phyloP scores from a whole-genome alignment of 73 alveolate genomes.

The Loxodes magnus region DNA sequence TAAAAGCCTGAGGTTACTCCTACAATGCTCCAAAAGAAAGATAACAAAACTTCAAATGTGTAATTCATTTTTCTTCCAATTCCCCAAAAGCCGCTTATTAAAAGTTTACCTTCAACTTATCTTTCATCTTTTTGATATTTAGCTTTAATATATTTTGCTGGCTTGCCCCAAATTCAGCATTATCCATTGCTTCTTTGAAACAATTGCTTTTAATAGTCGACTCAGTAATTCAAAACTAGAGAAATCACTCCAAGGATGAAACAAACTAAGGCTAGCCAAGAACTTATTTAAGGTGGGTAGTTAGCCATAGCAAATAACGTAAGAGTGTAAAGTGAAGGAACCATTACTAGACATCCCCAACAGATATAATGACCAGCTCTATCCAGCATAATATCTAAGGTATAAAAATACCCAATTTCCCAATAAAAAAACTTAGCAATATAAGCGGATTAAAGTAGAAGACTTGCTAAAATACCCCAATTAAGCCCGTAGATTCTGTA shows the following conservation, averaged over 20 bases:
- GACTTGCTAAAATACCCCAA: too few species aligned
- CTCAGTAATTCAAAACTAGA: neutral
- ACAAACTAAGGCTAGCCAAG: too few species aligned
- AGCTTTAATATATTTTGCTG: neutral
- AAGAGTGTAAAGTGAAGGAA: slow-evolving; percentile 3
- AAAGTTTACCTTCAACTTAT: neutral
- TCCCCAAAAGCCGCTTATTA: neutral
- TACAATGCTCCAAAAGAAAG: neutral
- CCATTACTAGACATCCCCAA: slow-evolving; percentile 19
- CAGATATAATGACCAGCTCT: slow-evolving; percentile 6
- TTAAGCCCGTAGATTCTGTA: too few species aligned
- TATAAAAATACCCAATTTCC: slow-evolving; percentile 2
- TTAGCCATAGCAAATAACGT: neutral
- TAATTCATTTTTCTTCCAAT: neutral
- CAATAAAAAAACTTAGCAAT: neutral
- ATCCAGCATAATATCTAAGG: slow-evolving; percentile 2
- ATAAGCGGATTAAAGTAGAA: neutral
- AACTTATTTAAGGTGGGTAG: too few species aligned
- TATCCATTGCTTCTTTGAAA: neutral
- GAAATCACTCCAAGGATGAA: neutral
- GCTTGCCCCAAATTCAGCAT: neutral
- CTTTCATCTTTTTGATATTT: neutral
- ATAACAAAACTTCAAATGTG: neutral
- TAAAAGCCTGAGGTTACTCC: too few species aligned
- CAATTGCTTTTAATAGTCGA: neutral